Conservation (phyloP, 2,329 filamentous ascomycete species). For the Akanthomyces uredinophilus region DNA sequence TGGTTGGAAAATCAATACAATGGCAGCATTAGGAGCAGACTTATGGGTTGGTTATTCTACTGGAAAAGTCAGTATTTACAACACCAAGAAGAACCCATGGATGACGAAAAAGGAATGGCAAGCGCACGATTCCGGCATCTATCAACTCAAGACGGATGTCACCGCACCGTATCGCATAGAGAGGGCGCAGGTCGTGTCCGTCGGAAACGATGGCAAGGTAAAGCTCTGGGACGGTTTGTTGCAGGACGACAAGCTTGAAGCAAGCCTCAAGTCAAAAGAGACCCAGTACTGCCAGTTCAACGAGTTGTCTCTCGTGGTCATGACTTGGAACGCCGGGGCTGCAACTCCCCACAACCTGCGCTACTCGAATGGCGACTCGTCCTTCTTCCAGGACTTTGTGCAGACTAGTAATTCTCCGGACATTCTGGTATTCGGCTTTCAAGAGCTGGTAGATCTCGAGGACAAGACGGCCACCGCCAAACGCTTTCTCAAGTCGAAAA, state of each 20-base stretch:
- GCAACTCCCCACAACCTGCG: constrained; percentile 80
- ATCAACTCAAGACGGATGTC: constrained; percentile 70
- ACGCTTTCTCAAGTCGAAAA: constrained; percentile 84
- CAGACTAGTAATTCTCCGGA: constrained; percentile 75
- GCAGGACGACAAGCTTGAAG: constrained; percentile 91
- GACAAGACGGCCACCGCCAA: constrained; percentile 98
- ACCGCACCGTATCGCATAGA: constrained; percentile 83
- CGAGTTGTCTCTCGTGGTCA: constrained; percentile 70
- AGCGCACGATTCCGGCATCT: constrained; percentile 78
- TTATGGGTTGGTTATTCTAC: constrained; percentile 95
- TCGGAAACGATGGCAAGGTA: constrained; percentile 82
- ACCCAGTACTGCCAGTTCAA: constrained; percentile 80
- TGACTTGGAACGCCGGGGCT: constrained; percentile 98
- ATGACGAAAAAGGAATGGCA: constrained; percentile 90
- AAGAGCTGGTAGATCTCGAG: constrained; percentile 96
- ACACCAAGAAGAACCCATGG: constrained; percentile 80
- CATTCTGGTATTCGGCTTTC: constrained; percentile 92
- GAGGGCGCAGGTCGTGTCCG: constrained; percentile 74
- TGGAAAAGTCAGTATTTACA: constrained; percentile 89
- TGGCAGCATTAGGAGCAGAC: constrained; percentile 73
- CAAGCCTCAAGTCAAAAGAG: constrained; percentile 79
- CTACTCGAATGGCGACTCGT: constrained; percentile 62
- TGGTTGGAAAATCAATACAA: constrained; percentile 88
- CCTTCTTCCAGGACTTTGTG: constrained; percentile 77
- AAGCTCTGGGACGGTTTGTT: constrained; percentile 88